Evolutionary conservation across 768 basidiomycete species (phyloP).

Genomic region (Russula compacta): DNA sequence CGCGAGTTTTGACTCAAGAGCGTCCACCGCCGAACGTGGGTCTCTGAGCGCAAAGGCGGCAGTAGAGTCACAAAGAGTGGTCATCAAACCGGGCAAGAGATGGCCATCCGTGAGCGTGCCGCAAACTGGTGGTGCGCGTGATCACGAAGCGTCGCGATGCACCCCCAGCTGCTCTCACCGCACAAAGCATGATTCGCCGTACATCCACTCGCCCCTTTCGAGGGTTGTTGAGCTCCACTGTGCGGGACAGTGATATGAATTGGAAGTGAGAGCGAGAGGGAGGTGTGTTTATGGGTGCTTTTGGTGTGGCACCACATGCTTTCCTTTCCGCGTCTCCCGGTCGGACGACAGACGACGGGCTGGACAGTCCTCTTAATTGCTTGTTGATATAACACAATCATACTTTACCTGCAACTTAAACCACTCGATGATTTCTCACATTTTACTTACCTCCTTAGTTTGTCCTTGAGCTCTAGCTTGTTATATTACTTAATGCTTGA

Average conservation of each 20-base stretch:
- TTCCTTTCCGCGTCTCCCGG: no score
- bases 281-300: background rate
- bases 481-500: no score
- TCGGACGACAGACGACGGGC: no score
- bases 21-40: slow-evolving; percentile 17
- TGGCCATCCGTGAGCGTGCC: slow-evolving; percentile 26
- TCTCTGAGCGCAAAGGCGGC: slow-evolving; percentile 18
- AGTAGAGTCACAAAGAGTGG: no score
- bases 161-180: slow-evolving; percentile 31
- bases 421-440: no score
- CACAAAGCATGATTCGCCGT: slow-evolving; percentile 26
- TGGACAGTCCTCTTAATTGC: no score
- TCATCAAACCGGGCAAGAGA: slow-evolving; percentile 10
- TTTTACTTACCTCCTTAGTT: no score
- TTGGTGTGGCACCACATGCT: background rate
- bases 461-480: no score
- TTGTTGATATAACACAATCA: no score
- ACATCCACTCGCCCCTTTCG: slow-evolving; percentile 28
- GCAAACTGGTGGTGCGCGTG: slow-evolving; percentile 41
- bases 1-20: slow-evolving; percentile 16
- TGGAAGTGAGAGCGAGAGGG: background rate
- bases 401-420: no score
- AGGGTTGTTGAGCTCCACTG: no score
- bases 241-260: slow-evolving; percentile 5
- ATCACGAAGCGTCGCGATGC: slow-evolving; percentile 35